Evolutionary conservation across 2,329 filamentous ascomycete genomes (phyloP).

Genomic region (Bertia moriformis): DNA sequence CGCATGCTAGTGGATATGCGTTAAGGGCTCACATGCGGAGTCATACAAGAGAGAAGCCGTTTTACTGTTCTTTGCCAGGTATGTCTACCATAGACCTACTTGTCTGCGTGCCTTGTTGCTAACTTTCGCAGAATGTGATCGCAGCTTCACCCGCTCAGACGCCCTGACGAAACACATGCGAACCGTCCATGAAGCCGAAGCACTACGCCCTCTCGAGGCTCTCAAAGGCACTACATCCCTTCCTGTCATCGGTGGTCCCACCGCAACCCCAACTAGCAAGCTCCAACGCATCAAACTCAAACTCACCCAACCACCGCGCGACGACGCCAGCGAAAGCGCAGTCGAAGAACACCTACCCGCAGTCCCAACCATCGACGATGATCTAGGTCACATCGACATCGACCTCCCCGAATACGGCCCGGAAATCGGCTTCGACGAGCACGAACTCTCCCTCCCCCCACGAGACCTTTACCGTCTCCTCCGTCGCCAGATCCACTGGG

Average conservation of each 20-base stretch:
- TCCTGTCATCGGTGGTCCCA: constrained; percentile 4
- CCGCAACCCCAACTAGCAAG: constrained; percentile 25
- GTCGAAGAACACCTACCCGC: too few relatives aligned
- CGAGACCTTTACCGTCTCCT: constrained; percentile 25
- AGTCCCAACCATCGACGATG: constrained; percentile 11
- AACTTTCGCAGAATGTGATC: constrained; percentile 53
- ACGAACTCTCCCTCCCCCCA: constrained; percentile 22
- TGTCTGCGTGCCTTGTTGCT: constrained; percentile 28
- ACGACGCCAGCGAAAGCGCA: background rate
- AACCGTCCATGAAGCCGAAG: constrained; percentile 64
- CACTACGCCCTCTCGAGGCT: constrained; percentile 39
- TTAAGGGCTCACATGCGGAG: constrained; percentile 63
- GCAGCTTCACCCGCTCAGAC: constrained; percentile 62
- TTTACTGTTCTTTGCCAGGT: constrained; percentile 61
- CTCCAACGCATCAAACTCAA: constrained; percentile 13
- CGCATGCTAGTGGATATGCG: constrained; percentile 61
- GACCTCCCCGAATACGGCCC: constrained; percentile 19
- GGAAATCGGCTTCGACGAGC: constrained; percentile 23
- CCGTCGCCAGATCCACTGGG: constrained; percentile 29
- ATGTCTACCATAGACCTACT: constrained; percentile 9
- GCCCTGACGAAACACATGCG: constrained; percentile 66
- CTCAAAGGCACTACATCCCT: too few relatives aligned
- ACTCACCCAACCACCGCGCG: constrained; percentile 22
- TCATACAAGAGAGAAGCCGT: constrained; percentile 65
- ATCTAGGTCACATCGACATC: constrained; percentile 15